Percentiles rank a stretch among this genome's conserved stretches.
phyloP scores from a whole-genome alignment of 1,139 yeast genomes.

The Kluyveromyces sp. region DNA sequence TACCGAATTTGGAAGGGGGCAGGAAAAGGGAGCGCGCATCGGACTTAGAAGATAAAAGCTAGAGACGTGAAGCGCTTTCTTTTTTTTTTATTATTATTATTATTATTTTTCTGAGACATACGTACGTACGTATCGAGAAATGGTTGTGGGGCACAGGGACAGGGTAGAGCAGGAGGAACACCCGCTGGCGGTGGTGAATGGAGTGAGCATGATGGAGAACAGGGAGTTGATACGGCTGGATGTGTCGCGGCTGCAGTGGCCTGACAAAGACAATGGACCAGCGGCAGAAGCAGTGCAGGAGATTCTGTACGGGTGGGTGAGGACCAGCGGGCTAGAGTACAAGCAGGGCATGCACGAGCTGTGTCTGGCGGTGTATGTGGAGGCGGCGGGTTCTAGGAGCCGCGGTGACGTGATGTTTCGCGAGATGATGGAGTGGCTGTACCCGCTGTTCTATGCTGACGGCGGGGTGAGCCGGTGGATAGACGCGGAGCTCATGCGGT shows the following conservation, averaged over 20 bases:
- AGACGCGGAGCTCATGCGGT: conserved; percentile 8
- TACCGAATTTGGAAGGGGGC: too few relatives aligned
- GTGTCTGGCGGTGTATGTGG: conserved; percentile 48
- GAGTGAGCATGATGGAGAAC: conserved; percentile 20
- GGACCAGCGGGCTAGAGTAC: conserved; percentile 40
- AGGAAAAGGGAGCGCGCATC: too few relatives aligned
- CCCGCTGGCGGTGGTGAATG: conserved; percentile 10
- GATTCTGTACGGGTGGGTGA: conserved; percentile 42
- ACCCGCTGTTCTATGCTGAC: conserved; percentile 28
- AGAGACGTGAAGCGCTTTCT: too few relatives aligned
- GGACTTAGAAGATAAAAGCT: too few relatives aligned
- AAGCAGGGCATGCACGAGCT: conserved; percentile 69
- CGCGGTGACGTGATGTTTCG: conserved; percentile 23
- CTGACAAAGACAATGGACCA: conserved; percentile 37
- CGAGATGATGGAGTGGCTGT: conserved; percentile 28
- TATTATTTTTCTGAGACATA: too few relatives aligned
- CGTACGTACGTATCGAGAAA: too few relatives aligned
- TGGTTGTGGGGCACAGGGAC: conserved; percentile 1
- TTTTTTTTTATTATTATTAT: too few relatives aligned
- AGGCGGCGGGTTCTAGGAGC: neutral
- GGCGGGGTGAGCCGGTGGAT: conserved; percentile 30
- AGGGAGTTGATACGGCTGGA: conserved; percentile 52
- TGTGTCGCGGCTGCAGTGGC: conserved; percentile 47
- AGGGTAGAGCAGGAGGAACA: conserved; percentile 3
- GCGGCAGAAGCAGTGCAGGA: conserved; percentile 42